Conservation (phyloP, 805 yeast species). For the Barnettozyma botsteinii region DNA sequence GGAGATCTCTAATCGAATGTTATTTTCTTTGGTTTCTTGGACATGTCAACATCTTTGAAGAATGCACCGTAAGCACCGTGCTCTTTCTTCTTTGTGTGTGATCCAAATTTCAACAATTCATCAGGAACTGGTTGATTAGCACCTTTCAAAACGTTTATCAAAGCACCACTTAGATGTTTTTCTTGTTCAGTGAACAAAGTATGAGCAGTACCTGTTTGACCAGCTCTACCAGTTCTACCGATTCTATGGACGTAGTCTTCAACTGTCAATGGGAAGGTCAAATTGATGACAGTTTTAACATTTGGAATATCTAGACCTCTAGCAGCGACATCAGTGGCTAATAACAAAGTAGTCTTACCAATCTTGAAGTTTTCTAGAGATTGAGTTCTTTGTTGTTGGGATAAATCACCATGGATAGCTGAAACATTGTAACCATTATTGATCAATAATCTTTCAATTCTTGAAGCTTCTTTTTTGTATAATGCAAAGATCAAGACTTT, state of each 20-base stretch:
- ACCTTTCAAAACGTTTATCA: constrained; percentile 85
- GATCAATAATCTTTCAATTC: constrained; percentile 73
- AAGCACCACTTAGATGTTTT: constrained; percentile 91
- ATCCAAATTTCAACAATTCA: constrained; percentile 89
- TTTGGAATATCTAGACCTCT: constrained; percentile 97
- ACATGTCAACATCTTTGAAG: constrained; percentile 85
- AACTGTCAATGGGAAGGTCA: constrained; percentile 93
- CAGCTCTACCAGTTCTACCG: constrained; percentile 98
- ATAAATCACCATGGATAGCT: constrained; percentile 93
- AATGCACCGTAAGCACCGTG: constrained; percentile 98
- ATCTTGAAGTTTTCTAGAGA: constrained; percentile 82
- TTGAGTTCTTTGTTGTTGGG: constrained; percentile 85
- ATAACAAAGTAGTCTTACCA: constrained; percentile 67
- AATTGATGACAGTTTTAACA: constrained; percentile 89
- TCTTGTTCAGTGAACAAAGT: constrained; percentile 96
- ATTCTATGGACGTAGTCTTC: constrained; percentile 97
- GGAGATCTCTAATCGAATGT: constrained; percentile 38
- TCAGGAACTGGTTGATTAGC: constrained; percentile 96
- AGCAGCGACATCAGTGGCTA: constrained; percentile 98
- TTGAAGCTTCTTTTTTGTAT: constrained; percentile 93
- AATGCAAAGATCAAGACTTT: constrained; percentile 88
- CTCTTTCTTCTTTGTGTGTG: constrained; percentile 96
- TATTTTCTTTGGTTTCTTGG: constrained; percentile 82
- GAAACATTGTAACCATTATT: constrained; percentile 76
- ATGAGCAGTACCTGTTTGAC: constrained; percentile 89